These are phyloP conservation scores for Leccinum subtestaceum DNA, from an alignment of 768 basidiomycete genomes.

Conservation along the genomic window DNA sequence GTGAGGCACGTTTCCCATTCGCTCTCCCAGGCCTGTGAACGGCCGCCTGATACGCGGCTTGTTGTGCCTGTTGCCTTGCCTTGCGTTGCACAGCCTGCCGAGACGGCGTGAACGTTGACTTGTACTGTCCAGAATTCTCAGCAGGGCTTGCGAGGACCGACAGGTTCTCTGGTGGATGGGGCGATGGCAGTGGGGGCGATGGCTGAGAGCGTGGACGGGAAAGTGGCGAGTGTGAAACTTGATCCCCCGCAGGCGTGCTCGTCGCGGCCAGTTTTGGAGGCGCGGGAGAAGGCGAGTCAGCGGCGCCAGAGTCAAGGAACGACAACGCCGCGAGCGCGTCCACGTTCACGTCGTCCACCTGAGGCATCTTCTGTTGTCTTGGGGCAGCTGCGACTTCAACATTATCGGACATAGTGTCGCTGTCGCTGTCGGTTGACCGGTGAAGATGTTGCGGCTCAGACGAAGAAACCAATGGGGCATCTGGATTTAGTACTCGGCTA, in stretches of 20 bases:
- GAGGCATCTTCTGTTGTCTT: constrained; percentile 12
- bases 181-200: constrained; percentile 26
- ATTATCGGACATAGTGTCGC: constrained; percentile 34
- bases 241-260: constrained; percentile 4
- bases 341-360: constrained; percentile 49
- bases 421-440: constrained; percentile 27
- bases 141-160: constrained; percentile 15
- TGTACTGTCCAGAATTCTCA: constrained; percentile 46
- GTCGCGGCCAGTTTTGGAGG: constrained; percentile 14
- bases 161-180: constrained; percentile 37
- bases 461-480: constrained; percentile 39
- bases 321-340: constrained; percentile 80
- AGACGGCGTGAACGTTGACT: constrained; percentile 87
- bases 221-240: constrained; percentile 16
- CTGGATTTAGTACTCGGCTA: constrained; percentile 39
- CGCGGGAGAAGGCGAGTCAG: constrained; percentile 18
- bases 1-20: constrained; percentile 39
- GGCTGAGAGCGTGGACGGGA: constrained; percentile 30
- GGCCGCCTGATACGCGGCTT: constrained; percentile 78
- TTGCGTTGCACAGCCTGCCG: constrained; percentile 82
- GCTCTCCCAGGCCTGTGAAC: constrained; percentile 69
- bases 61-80: constrained; percentile 79
- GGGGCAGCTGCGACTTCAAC: constrained; percentile 5
- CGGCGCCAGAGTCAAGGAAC: constrained; percentile 55
- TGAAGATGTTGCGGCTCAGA: constrained; percentile 31